Conservation (phyloP, 805 yeast species). For the Metschnikowia chrysomelidarum region DNA sequence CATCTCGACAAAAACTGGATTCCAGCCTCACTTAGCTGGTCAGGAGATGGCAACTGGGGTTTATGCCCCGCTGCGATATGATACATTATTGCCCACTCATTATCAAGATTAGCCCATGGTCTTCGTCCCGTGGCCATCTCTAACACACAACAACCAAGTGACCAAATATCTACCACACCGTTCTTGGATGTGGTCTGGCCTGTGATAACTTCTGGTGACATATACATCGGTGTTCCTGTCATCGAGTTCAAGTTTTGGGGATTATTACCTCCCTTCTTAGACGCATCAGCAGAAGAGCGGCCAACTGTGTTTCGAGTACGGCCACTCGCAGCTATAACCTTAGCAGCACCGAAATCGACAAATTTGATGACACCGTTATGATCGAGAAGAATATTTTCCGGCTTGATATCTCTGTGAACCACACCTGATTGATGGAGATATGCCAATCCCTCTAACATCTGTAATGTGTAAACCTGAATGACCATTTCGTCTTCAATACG, state of each 20-base stretch:
- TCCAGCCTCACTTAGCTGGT: constrained; percentile 77
- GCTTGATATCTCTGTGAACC: constrained; percentile 96
- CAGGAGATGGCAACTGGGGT: constrained; percentile 79
- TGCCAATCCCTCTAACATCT: constrained; percentile 92
- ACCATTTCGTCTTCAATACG: constrained; percentile 94
- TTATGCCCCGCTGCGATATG: constrained; percentile 94
- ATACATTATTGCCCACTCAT: constrained; percentile 98
- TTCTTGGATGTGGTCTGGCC: constrained; percentile 61
- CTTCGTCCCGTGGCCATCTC: constrained; percentile 97
- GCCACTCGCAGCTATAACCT: constrained; percentile 71
- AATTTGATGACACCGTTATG: constrained; percentile 91
- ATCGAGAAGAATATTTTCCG: constrained; percentile 87
- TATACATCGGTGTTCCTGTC: constrained; percentile 98
- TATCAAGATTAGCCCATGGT: constrained; percentile 95
- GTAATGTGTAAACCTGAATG: constrained; percentile 83
- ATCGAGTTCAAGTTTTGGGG: constrained; percentile 43
- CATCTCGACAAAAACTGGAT: constrained; percentile 68
- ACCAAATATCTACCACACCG: constrained; percentile 88
- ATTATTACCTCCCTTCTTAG: constrained; percentile 9
- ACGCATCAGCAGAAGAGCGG: constrained; percentile 3
- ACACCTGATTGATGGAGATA: constrained; percentile 92
- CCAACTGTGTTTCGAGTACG: constrained; percentile 29
- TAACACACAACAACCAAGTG: constrained; percentile 90
- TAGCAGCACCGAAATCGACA: constrained; percentile 98
- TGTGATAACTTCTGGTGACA: constrained; percentile 96